Evolutionary conservation across 352 stramenopile species (phyloP).

Genomic region (Phytophthora pini): DNA sequence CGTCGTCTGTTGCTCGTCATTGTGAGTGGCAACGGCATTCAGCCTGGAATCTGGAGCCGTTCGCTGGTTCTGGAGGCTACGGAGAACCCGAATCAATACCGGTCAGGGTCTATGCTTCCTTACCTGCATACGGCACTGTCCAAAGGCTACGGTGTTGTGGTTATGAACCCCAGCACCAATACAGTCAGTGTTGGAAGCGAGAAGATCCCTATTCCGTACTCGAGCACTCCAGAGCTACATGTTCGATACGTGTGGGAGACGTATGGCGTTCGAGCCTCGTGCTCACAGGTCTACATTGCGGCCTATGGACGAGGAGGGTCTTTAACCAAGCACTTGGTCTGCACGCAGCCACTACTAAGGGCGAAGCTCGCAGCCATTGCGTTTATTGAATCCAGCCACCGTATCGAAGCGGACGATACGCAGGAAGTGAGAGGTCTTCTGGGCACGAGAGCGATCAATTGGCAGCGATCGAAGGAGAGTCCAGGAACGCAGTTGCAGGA

Average conservation of each 20-base stretch:
- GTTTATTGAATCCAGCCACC: conserved; percentile 87
- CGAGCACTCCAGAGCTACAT: conserved; percentile 79
- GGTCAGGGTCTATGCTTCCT: conserved; percentile 83
- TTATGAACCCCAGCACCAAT: conserved; percentile 85
- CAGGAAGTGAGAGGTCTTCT: conserved; percentile 71
- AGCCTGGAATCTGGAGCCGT: conserved; percentile 87
- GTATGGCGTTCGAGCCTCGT: conserved; percentile 71
- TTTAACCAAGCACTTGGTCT: conserved; percentile 80
- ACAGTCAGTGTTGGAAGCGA: conserved; percentile 71
- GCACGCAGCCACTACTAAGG: conserved; percentile 67
- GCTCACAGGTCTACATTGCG: conserved; percentile 81
- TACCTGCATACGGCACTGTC: conserved; percentile 83
- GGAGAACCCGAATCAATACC: conserved; percentile 79
- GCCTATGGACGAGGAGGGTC: conserved; percentile 77
- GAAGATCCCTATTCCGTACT: conserved; percentile 81
- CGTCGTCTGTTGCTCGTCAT: conserved; percentile 77
- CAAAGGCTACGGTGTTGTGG: conserved; percentile 83
- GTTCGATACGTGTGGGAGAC: conserved; percentile 87
- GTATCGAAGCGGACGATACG: conserved; percentile 67
- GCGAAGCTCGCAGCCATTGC: conserved; percentile 74
- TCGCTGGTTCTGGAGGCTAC: conserved; percentile 79
- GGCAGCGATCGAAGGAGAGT: conserved; percentile 76
- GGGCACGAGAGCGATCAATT: conserved; percentile 81
- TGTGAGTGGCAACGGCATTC: conserved; percentile 85
- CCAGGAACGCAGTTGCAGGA: conserved; percentile 75